Conservation (phyloP, 345 rosid genomes). For the Nephelium lappaceum region DNA sequence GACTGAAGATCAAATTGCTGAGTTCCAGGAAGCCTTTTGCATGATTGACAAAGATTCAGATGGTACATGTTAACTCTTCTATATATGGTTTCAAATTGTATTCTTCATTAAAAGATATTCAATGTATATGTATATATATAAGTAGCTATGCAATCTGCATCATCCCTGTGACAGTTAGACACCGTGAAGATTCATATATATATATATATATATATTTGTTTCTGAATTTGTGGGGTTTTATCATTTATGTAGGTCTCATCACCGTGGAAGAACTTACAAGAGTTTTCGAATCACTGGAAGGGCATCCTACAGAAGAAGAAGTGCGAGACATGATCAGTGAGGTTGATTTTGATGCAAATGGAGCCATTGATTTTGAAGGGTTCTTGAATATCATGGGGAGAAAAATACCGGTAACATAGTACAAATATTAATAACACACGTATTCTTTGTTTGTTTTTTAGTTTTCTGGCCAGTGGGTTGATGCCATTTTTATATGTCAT, state of each 20-base stretch:
- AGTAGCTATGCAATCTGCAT: too few relatives aligned
- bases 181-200: too few relatives aligned
- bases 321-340: conserved; percentile 48
- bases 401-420: conserved; percentile 41
- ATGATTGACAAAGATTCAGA: conserved; percentile 59
- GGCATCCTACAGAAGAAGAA: conserved; percentile 50
- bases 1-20: conserved; percentile 50
- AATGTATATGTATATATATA: background rate
- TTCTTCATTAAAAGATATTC: background rate
- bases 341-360: conserved; percentile 41
- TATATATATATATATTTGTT: background rate
- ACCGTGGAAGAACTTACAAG: conserved; percentile 47
- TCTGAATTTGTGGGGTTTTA: background rate
- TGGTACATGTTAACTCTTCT: conserved; percentile 28
- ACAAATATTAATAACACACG: too few relatives aligned
- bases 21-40: conserved; percentile 57
- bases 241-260: conserved; percentile 38
- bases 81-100: background rate
- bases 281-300: conserved; percentile 42
- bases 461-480: background rate
- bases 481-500: background rate
- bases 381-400: conserved; percentile 52
- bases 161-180: too few relatives aligned
- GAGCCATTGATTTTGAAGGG: conserved; percentile 39
- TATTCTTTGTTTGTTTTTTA: background rate